These are phyloP conservation scores for Arabidopsis arenosa DNA, from an alignment of 345 rosid genomes.

Conservation along the genomic window DNA sequence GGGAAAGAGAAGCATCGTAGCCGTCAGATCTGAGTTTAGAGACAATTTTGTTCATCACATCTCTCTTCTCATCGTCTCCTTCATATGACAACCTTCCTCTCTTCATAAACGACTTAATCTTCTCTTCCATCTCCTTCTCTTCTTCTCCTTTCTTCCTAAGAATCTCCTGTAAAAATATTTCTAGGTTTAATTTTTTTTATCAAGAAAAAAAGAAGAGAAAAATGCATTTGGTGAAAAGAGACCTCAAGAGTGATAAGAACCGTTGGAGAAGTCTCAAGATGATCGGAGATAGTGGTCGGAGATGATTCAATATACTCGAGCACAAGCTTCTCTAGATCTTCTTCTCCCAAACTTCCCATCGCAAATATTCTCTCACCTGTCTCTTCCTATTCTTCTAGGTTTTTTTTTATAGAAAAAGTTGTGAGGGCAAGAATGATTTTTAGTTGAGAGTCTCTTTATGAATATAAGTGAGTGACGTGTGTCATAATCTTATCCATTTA, in stretches of 20 bases:
- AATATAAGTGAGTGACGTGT: slow-evolving; percentile 27
- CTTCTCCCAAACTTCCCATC: slow-evolving; percentile 59
- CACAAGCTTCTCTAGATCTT: slow-evolving; percentile 55
- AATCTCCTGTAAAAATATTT: slow-evolving; percentile 42
- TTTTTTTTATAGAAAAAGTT: background rate
- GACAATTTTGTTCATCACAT: slow-evolving; percentile 48
- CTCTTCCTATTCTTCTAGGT: slow-evolving; percentile 11
- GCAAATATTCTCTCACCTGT: background rate
- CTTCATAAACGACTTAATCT: slow-evolving; percentile 34
- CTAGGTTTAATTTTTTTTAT: background rate
- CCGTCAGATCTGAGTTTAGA: slow-evolving; percentile 44
- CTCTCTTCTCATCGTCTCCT: slow-evolving; percentile 45
- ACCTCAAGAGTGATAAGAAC: slow-evolving; percentile 47
- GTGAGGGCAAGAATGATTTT: background rate
- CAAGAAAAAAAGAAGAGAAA: background rate
- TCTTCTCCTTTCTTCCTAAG: slow-evolving; percentile 39
- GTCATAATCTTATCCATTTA: slow-evolving; percentile 36
- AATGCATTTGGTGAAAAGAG: background rate
- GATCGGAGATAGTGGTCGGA: slow-evolving; percentile 17
- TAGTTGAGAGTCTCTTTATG: background rate
- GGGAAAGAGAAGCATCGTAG: slow-evolving; percentile 47
- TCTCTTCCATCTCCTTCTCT: slow-evolving; percentile 49
- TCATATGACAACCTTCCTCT: slow-evolving; percentile 25
- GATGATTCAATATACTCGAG: slow-evolving; percentile 53
- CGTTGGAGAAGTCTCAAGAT: slow-evolving; percentile 32